phyloP scores from a whole-genome alignment of 2,329 filamentous ascomycete genomes.

The Emmonsiellopsis sp. region DNA sequence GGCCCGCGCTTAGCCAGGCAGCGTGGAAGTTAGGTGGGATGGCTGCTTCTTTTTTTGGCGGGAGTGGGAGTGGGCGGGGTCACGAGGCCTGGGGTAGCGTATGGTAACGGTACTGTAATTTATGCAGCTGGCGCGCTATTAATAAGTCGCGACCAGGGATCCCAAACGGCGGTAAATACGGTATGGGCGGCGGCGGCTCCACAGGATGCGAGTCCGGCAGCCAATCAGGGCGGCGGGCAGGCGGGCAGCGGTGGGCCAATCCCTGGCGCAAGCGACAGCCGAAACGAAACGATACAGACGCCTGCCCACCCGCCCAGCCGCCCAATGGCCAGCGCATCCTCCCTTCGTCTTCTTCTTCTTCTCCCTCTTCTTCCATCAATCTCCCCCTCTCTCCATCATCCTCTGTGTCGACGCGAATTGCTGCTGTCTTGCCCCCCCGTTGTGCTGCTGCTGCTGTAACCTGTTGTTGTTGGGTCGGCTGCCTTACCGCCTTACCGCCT shows the following conservation, averaged over 20 bases:
- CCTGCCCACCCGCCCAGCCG: conserved; percentile 12
- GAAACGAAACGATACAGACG: conserved; percentile 13
- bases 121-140: no score
- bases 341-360: background rate
- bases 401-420: background rate
- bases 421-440: conserved; percentile 2
- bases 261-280: conserved; percentile 12
- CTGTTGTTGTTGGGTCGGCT: background rate
- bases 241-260: conserved; percentile 1
- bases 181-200: no score
- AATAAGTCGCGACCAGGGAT: no score
- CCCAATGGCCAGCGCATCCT: background rate
- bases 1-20: no score
- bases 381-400: background rate
- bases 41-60: no score
- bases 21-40: no score
- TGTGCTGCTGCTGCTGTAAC: background rate
- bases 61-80: no score
- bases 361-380: background rate
- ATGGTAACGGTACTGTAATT: no score
- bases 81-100: no score
- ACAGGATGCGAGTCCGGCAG: background rate
- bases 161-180: no score
- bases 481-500: background rate
- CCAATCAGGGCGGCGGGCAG: background rate